These are phyloP conservation scores for Rhizopogon salebrosus DNA, from an alignment of 768 basidiomycete species.

Conservation along the genomic window DNA sequence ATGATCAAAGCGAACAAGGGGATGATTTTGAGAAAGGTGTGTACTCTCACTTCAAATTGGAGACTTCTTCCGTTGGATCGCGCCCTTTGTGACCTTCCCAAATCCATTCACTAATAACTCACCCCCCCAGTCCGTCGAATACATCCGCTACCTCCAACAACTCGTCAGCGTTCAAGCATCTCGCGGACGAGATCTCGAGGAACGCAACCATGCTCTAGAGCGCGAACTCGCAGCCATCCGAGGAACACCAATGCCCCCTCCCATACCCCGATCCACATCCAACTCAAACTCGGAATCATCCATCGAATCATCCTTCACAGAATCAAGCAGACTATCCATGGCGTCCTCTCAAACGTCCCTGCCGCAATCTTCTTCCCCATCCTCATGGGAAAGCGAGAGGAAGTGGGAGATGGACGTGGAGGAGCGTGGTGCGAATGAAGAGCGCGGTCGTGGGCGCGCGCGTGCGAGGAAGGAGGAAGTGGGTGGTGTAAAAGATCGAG, in stretches of 20 bases:
- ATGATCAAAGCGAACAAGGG: conserved; percentile 91
- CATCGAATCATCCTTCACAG: background rate
- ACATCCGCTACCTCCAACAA: conserved; percentile 76
- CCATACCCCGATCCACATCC: background rate
- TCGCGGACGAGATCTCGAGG: conserved; percentile 75
- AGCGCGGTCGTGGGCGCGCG: background rate
- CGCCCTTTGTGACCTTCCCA: too few relatives aligned
- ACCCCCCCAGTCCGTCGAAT: conserved; percentile 38
- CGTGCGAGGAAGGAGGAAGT: background rate
- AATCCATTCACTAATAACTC: too few relatives aligned
- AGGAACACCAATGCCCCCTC: conserved; percentile 1
- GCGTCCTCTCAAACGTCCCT: background rate
- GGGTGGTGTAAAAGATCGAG: background rate
- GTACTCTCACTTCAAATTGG: background rate
- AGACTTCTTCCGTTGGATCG: background rate
- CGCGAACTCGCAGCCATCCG: conserved; percentile 20
- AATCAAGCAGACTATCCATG: background rate
- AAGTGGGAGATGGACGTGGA: conserved; percentile 1
- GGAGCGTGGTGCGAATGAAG: background rate
- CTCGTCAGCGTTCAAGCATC: conserved; percentile 76
- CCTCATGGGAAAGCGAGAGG: background rate
- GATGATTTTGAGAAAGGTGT: conserved; percentile 81
- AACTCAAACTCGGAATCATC: background rate
- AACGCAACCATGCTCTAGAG: conserved; percentile 47
- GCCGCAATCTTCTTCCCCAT: background rate